Evolutionary conservation across 176 grass and related monocot species (phyloP), one percentile per base, ranked within the genome.

Genomic region (Cymbopogon citratus): DNA sequence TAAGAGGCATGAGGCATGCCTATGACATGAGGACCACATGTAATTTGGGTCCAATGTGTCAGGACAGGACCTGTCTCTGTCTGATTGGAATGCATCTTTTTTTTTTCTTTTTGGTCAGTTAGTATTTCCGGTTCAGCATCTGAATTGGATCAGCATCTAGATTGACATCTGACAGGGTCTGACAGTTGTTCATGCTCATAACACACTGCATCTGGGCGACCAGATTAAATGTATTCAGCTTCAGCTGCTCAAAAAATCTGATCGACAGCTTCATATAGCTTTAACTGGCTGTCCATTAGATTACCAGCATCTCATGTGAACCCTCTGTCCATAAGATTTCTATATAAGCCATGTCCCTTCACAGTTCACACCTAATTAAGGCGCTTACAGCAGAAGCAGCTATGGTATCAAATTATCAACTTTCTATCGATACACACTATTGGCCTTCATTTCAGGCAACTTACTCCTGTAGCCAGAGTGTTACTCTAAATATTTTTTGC

Each of bases 11-110:
- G 54, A 18, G 52, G 40, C 66, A 72, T 38, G 52, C 23, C 21
- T 26, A 9, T 38, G 74, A 40, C 69, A 79, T 54, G 68, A 52
- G n/a, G 65, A 31, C 51, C 43, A 27, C 74, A 78, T 65, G 76
- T 39, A 79, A 62, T 13, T 36, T 25, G 52, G 52, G 24, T 10
- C 75, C 57, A 31, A 24, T 21, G 5, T 85, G 52, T 33, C 31
- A 33, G 31, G 31, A 33, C 31, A 33, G 31, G 1, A 33, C 31
- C 31, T 33, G 31, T 33, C 31, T 33, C 31, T 33, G 31, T 33
- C 31, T 3, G 31, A 33, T 33, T 33, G 31, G 31, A 33, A 33
- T 33, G 31, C 31, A 33, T 33, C 31, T 33, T 2, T 33, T 33
- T 2, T 33, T 33, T 33, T 33, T 33, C n/a, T 45, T 45, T 5